Evolutionary conservation across 805 yeast genomes (phyloP), one percentile per base, ranked within the genome.

Genomic region (Wickerhamiella cacticola): DNA sequence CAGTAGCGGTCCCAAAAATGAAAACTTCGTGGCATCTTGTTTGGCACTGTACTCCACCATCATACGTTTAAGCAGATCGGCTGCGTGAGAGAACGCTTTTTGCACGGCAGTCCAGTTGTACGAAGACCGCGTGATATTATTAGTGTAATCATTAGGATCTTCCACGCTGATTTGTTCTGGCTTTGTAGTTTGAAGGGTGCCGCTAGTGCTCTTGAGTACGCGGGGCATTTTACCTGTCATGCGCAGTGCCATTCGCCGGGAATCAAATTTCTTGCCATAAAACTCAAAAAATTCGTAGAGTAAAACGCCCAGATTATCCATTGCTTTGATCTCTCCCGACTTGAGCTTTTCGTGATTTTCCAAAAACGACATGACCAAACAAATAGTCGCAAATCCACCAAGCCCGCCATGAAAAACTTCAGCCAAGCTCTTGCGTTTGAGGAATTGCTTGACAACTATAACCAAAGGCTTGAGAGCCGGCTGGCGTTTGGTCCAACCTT

Each of bases 301-400:
- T 22, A 89, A 66, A 2, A 86, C 80, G 2, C 98, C 98, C 49
- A 89, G 64, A 59, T 92, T 89, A 36, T 80, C 82, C 55, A 74
- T 55, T 2, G 86, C 78, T 43, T 74, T 71, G 48, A 87, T 80
- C 41, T 77, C 76, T 5, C 75, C 71, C 0, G 94, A 76, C 1
- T 79, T 61, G 10, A 86, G 59, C 54, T 87, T 71, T 13, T 95
- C 95, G 61, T 89, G 97, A 52, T 82, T 67, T 55, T 70, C 74
- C 52, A 88, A 64, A 59, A 88, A 87, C 15, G 89, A 78, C 56
- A 79, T 79, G 15, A 82, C 86, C 59, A 92, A 59, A 57, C 96
- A 87, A 39, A 88, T 85, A n/a, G 85, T 83, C 6, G 96, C 78
- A 61, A 81, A 89, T 0, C 97, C 97, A 36, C 98, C 97, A 5